Base-by-base conservation (phyloP, 768 basidiomycete species). In the Lyophyllum semitale region DNA sequence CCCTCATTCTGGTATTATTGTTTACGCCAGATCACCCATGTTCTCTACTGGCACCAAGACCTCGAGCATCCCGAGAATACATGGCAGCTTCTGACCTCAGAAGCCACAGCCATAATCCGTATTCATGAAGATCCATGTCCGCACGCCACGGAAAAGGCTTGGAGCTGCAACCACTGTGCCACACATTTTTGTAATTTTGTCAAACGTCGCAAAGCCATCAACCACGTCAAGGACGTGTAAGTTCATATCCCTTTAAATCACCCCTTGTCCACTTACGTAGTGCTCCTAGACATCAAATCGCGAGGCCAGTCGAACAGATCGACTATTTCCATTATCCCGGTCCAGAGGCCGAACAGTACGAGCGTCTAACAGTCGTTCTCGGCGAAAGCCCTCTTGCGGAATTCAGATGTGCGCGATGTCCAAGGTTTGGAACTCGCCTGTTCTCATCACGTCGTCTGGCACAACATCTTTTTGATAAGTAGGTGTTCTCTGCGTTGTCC, bases 111-210 rank as follows among this genome's bases (percentile, higher is more conserved):
- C 33, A 62, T 66, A n/a, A 60, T 65, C 27, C 51, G 46, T n/a
- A 60, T 64, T 30, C 65, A 65, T 33, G 66, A 68, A 38, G 51
- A 51, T 15, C 30, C 48, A 8, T 45, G 61, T 22, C 67, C 67
- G n/a, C 54, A 43, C 1, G 41, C 59, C 11, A 25, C 29, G 1
- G n/a, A n/a, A n/a, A n/a, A n/a, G n/a, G n/a, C n/a, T n/a, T 68
- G 67, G 67, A 55, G 62, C 18, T 68, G 67, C 46, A 63, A 65
- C 27, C 59, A 57, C 45, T 68, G 67, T 41, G 40, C 63, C 11
- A 25, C 53, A 2, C 63, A 66, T 44, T 68, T 62, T 17, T 13
- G 8, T 8, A 18, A 25, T 20, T 44, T 26, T 15, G 33, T 35
- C 4, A 9, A 8, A 15, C 33, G 13, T 15, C 7, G 13, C 4